A percentile compares a stretch with the other conserved stretches of the same genome.
These are phyloP conservation scores for Verbena officinalis DNA, from an alignment of 257 asterid genomes.

Conservation along the genomic window DNA sequence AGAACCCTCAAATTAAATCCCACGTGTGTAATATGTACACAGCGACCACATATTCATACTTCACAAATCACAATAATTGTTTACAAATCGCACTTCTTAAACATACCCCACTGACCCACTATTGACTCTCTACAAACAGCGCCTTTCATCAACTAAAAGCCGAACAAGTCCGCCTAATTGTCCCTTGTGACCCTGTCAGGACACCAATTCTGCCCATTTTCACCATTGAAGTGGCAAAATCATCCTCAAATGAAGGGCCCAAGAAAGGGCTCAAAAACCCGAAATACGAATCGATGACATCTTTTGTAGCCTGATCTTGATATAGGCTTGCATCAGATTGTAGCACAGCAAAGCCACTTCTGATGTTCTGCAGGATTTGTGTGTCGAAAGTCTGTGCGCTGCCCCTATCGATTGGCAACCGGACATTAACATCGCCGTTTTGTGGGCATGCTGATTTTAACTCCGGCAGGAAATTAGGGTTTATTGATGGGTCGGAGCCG, in stretches of 20 bases:
- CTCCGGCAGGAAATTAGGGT: conserved; percentile 52
- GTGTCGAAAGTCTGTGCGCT: conserved; percentile 47
- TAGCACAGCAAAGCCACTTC: conserved; percentile 62
- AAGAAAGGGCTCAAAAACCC: conserved; percentile 39
- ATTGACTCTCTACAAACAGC: too few species aligned
- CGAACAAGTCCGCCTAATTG: conserved; percentile 42
- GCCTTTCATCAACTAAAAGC: not conserved
- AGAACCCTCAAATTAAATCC: too few species aligned
- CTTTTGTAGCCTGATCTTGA: conserved; percentile 44
- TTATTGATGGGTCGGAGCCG: conserved; percentile 64
- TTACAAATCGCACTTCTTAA: too few species aligned
- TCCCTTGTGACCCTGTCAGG: conserved; percentile 49
- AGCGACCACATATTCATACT: too few species aligned
- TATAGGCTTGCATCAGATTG: conserved; percentile 59
- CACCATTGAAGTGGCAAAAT: conserved; percentile 59
- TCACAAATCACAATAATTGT: too few species aligned
- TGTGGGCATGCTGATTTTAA: conserved; percentile 47
- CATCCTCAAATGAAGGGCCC: conserved; percentile 53
- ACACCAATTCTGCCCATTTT: conserved; percentile 67
- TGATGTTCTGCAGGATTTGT: conserved; percentile 46
- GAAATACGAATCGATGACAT: conserved; percentile 64
- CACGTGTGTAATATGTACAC: too few species aligned
- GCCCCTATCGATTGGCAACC: conserved; percentile 53
- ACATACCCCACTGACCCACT: too few species aligned
- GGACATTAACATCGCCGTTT: conserved; percentile 41